Base-by-base conservation (phyloP, 2,329 filamentous ascomycete species). In the Daldinia sp. region DNA sequence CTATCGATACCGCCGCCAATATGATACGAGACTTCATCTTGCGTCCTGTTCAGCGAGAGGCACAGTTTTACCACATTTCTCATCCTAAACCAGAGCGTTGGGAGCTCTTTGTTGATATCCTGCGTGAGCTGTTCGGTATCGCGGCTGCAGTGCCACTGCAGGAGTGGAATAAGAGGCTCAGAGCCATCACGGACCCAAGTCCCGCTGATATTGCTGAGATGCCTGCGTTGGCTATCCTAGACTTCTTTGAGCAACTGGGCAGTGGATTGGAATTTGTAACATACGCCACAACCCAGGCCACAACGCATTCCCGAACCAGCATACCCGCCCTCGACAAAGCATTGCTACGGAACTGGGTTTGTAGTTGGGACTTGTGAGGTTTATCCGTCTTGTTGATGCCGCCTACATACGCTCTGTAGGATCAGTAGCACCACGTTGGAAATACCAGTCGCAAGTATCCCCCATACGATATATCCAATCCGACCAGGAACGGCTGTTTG, bases 191-290 rank as follows among this genome's bases (percentile, higher is more conserved):
- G 1, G 41, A 67, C 11, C 56, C 64, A 1, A 60, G 11, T 7
- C n/a, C 50, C 1, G 48, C 63, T 2, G 68, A 66, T 10, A 35
- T 67, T 1, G 45, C 41, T 10, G 27, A 25, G n/a, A 34, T 68
- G 50, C 68, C 66, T 1, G 68, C 66, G 4, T 23, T 67, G 34
- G 63, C 56, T 37, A 21, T 68, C 5, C 15, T 70, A 9, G 67
- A 66, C 23, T 66, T 50, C 45, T 61, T 62, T 17, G 61, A 64
- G 15, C 32, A 30, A 9, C 35, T 68, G 3, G 61, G 49, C 1
- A 52, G 17, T 23, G 51, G 52, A 3, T 15, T 19, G 9, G 37
- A 41, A 23, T 41, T 19, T 41, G 17, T 2, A 41, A 41, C 9
- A 13, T 41, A 41, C 15, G 37, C 37, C 8, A 41, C 10, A 21